A percentile compares a stretch with the other conserved stretches of the same genome.
phyloP scores from a whole-genome alignment of 345 rosid genomes.

The Hevea brasiliensis region DNA sequence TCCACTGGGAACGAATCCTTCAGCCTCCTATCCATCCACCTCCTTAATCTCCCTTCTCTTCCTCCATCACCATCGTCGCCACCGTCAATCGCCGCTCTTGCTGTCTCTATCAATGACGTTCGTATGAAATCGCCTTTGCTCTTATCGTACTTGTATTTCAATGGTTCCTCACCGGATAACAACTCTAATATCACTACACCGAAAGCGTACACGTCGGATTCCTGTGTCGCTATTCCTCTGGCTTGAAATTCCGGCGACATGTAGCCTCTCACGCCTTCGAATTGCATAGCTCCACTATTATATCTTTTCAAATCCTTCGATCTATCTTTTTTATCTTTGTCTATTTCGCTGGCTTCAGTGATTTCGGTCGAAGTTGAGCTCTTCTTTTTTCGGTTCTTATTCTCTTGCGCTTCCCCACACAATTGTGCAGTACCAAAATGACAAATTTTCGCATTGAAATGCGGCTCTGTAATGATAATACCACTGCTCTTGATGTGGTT shows the following conservation, averaged over 20 bases:
- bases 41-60: conserved; percentile 48
- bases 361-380: conserved; percentile 16
- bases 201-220: conserved; percentile 74
- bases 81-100: conserved; percentile 40
- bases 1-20: conserved; percentile 76
- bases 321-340: conserved; percentile 19
- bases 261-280: conserved; percentile 77
- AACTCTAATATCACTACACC: conserved; percentile 82
- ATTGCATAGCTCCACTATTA: conserved; percentile 38
- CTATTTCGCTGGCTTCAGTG: conserved; percentile 18
- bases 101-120: conserved; percentile 66
- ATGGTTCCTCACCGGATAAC: conserved; percentile 73
- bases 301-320: conserved; percentile 21
- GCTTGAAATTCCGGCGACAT: conserved; percentile 78
- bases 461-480: conserved; percentile 65
- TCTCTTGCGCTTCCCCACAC: conserved; percentile 63
- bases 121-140: conserved; percentile 41
- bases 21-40: conserved; percentile 73
- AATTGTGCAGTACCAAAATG: conserved; percentile 84
- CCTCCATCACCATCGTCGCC: conserved; percentile 22
- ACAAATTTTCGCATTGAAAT: conserved; percentile 63
- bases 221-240: conserved; percentile 60
- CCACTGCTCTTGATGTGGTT: conserved; percentile 73
- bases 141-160: conserved; percentile 55
- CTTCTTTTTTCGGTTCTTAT: conserved; percentile 10